Evolutionary conservation across 306 rosid genomes (phyloP).

Genomic region (Luffa acutangula): DNA sequence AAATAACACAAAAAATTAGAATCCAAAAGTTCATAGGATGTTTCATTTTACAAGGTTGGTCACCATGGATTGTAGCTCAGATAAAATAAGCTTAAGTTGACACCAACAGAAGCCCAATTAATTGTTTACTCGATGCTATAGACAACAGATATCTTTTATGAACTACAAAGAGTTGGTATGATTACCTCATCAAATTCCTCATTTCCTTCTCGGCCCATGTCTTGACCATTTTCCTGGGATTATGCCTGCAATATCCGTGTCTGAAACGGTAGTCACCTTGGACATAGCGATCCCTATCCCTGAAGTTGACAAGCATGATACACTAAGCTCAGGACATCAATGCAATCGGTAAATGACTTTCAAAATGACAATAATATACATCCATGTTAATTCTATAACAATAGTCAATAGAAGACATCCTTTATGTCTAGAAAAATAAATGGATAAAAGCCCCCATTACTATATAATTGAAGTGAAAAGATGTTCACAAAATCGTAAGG

Average conservation of each 20-base stretch:
- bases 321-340: constrained; percentile 7
- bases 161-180: not conserved
- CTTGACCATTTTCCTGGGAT: constrained; percentile 95
- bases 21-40: not conserved
- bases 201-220: constrained; percentile 98
- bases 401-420: not conserved
- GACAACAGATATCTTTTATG: not conserved
- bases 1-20: not conserved
- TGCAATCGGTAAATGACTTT: not conserved
- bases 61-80: not conserved
- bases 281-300: constrained; percentile 91
- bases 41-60: not conserved
- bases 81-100: not conserved
- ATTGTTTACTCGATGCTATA: not conserved
- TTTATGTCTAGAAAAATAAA: not conserved
- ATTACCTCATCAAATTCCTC: constrained; percentile 83
- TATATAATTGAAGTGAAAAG: not conserved
- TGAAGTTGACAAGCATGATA: constrained; percentile 25
- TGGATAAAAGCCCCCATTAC: not conserved
- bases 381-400: not conserved
- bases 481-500: not conserved
- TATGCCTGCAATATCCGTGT: constrained; percentile 77
- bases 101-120: not conserved
- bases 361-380: not conserved
- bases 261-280: constrained; percentile 88